phyloP scores from a whole-genome alignment of 805 yeast species.

The Zygoascus ofunaensis region DNA sequence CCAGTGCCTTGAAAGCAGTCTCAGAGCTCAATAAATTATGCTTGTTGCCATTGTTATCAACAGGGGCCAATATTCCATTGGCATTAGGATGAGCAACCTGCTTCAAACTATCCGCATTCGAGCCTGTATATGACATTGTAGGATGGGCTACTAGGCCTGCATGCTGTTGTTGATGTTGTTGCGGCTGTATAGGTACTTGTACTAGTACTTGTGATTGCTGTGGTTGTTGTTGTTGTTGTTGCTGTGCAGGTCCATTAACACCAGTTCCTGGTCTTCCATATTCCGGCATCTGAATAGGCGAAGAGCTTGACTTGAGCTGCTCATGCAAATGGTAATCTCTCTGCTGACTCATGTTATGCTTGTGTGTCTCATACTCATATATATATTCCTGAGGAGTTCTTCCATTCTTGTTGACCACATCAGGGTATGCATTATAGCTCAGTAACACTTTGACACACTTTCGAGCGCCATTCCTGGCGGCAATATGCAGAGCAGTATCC shows the following conservation, averaged over 20 bases:
- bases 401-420: conserved; percentile 35
- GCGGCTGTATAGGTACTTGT: not conserved
- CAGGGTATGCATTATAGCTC: conserved; percentile 40
- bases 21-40: conserved; percentile 30
- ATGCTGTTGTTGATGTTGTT: conserved; percentile 4
- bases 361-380: conserved; percentile 24
- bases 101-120: not conserved
- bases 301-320: conserved; percentile 16
- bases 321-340: conserved; percentile 8
- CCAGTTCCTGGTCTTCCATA: not conserved
- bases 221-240: not conserved
- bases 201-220: not conserved
- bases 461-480: conserved; percentile 48
- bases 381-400: conserved; percentile 32
- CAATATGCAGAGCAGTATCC: conserved; percentile 77
- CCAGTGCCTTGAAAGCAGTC: conserved; percentile 46
- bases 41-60: not conserved
- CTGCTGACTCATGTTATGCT: conserved; percentile 13
- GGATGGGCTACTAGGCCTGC: not conserved
- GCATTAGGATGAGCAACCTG: not conserved
- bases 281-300: conserved; percentile 15
- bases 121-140: not conserved
- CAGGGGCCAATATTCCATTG: conserved; percentile 1
- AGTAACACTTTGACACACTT: conserved; percentile 36
- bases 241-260: not conserved